Evolutionary conservation across 2,329 filamentous ascomycete species (phyloP), one percentile per base, ranked within the genome.

Genomic region (Cyclaneusma minus): DNA sequence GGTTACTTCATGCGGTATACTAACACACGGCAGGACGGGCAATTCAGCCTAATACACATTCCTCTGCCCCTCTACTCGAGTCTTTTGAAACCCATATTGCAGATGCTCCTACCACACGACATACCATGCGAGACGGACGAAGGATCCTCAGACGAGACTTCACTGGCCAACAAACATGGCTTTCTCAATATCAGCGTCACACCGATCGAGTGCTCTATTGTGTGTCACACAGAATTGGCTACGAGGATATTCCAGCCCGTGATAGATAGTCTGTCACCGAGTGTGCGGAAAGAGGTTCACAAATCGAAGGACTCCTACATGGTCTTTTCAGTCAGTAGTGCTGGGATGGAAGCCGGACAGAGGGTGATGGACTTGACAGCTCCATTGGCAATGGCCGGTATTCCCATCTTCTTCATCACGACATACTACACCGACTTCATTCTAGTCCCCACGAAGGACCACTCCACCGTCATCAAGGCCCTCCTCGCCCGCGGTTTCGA

Each of bases 401-500:
- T 95, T 27, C 81, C 87, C 28, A 92, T 98, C 45, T 94, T 95
- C 60, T 95, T 95, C 64, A 92, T 94, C 49, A 94, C 87, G 3
- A 94, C 84, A 16, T 98, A 95, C 54, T 95, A 92, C 54, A 89
- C 81, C 17, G 87, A 98, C 55, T 95, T 93, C 52, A 91, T 98
- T 41, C 65, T 95, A 18, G 83, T 94, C 1, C 85, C 89, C 1
- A 64, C 64, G 28, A 79, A 74, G 45, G 72, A 78, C 42, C 72
- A 77, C 26, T 56, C 66, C 14, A 75, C 73, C 20, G 85, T 95
- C 24, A 70, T 83, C 17, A 62, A 72, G 31, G 78, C 83, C 0
- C 61, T 95, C 4, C 63, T 87, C 32, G 68, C 73, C 11, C 70
- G 78, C 24, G 84, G 84, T 2, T 94, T 94, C 45, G 73, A 78